Base-by-base conservation (phyloP, 208 protist species). In the Crithidia sp. region DNA sequence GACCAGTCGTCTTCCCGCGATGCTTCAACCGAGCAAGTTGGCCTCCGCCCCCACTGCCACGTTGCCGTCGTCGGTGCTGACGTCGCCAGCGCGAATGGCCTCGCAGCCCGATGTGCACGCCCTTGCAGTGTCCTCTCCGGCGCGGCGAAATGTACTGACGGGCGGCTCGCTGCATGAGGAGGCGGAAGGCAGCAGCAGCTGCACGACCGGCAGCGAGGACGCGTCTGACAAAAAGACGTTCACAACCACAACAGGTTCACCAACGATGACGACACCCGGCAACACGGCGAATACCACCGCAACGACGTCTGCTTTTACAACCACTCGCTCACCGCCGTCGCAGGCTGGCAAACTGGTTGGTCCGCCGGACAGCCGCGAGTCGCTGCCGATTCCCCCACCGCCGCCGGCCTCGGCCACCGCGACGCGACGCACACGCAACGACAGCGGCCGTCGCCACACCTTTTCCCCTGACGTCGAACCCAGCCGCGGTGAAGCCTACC, bases 1-100 rank as follows among this genome's bases (percentile, higher is more conserved):
- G 8, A 28, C 66, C 5, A 63, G 40, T n/a, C 74, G 67, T 14
- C 65, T 78, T 7, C 74, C 74, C 13, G 4, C 66, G 36, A 67
- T 72, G 59, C 40, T 63, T 47, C 74, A 61, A 59, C 53, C 74
- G 55, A 53, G 56, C 39, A 78, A 78, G 37, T 44, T 78, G 2
- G 13, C 58, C 36, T 58, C 66, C 3, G 60, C 43, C 19, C 54
- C 70, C 28, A 28, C 58, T 16, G 58, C 72, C 6, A 55, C 40
- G 40, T 39, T 61, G 72, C 56, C 63, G 12, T 19, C 57, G 55
- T 53, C 64, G 37, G 64, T 62, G 45, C 57, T 67, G 8, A 71
- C 64, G 19, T 77, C 72, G 43, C 64, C 72, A 43, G 57, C 72
- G 19, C 72, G 72, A 2, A 41, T 59, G 55, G 66, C 45, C 37